These are phyloP conservation scores for Saitozyma sp. DNA, from an alignment of 768 basidiomycete species.

Conservation along the genomic window DNA sequence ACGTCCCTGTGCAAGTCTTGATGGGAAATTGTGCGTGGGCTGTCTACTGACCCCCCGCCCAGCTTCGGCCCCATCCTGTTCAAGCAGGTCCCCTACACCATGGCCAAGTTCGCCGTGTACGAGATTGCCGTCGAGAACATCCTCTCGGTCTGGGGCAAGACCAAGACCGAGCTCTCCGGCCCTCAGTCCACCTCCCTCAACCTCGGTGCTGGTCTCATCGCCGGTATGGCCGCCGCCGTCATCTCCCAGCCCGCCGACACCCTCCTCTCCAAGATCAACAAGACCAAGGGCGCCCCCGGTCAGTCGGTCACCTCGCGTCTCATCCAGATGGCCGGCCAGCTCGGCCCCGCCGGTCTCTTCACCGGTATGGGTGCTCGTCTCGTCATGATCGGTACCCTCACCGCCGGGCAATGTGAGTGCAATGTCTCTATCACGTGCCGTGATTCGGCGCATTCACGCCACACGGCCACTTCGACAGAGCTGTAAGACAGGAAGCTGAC, in stretches of 20 bases:
- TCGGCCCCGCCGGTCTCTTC: conserved; percentile 55
- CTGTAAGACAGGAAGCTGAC: not conserved
- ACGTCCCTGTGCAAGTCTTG: too few relatives aligned
- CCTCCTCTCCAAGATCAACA: conserved; percentile 85
- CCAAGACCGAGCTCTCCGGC: conserved; percentile 67
- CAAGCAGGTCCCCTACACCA: conserved; percentile 90
- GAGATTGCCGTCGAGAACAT: conserved; percentile 84
- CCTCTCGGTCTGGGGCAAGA: conserved; percentile 74
- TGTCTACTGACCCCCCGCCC: not conserved
- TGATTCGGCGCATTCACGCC: too few relatives aligned
- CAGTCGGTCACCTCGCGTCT: conserved; percentile 54
- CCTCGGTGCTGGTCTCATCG: conserved; percentile 86
- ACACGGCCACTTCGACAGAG: too few relatives aligned
- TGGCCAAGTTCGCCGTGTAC: conserved; percentile 98
- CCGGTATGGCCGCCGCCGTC: conserved; percentile 87
- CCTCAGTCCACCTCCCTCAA: conserved; percentile 63
- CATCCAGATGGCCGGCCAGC: conserved; percentile 53
- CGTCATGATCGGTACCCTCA: conserved; percentile 57
- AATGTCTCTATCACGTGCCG: not conserved
- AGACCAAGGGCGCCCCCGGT: conserved; percentile 60
- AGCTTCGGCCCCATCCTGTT: conserved; percentile 57
- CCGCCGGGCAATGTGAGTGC: conserved; percentile 54
- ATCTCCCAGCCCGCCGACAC: conserved; percentile 97
- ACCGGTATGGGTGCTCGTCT: conserved; percentile 54
- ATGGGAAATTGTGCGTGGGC: not conserved